A percentile compares a stretch with the other conserved stretches of the same genome.
Conservation (phyloP, 768 basidiomycete species). For the Macrolepiota dolichaula region DNA sequence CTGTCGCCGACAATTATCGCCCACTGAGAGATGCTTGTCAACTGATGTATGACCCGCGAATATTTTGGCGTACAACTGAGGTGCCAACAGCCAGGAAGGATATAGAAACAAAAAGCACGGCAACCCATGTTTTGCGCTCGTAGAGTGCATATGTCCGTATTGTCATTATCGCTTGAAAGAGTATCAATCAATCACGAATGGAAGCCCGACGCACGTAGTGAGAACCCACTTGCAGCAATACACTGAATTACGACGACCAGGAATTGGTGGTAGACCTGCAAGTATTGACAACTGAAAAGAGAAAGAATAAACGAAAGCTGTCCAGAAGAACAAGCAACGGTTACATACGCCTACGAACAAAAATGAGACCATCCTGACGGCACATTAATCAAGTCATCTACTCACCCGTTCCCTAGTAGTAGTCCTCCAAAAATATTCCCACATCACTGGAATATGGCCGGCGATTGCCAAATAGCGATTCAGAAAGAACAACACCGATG, state of each 20-base stretch:
- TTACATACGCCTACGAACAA: neutral
- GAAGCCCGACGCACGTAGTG: neutral
- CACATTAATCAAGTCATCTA: neutral
- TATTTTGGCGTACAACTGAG: conserved; percentile 14
- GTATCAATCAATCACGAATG: neutral
- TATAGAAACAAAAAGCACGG: conserved; percentile 18
- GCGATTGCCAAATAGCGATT: conserved; percentile 39
- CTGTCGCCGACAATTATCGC: neutral
- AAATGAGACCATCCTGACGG: neutral
- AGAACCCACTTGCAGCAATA: conserved; percentile 28
- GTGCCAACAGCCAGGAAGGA: conserved; percentile 18
- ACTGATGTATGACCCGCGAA: neutral
- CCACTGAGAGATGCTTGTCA: neutral
- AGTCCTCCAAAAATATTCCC: conserved; percentile 30
- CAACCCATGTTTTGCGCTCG: conserved; percentile 27
- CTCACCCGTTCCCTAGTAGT: neutral
- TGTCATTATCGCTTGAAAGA: conserved; percentile 25
- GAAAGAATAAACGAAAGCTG: neutral
- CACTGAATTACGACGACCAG: conserved; percentile 30
- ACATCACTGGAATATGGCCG: conserved; percentile 33
- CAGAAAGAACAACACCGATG: conserved; percentile 33
- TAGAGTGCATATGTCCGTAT: conserved; percentile 44
- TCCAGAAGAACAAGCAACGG: neutral
- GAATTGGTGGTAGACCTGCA: conserved; percentile 34
- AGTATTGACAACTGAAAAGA: conserved; percentile 24